Percentiles rank a stretch among this genome's conserved stretches.
Conservation (phyloP, 2,329 filamentous ascomycete genomes). For the Cladosporium cucumerinum region DNA sequence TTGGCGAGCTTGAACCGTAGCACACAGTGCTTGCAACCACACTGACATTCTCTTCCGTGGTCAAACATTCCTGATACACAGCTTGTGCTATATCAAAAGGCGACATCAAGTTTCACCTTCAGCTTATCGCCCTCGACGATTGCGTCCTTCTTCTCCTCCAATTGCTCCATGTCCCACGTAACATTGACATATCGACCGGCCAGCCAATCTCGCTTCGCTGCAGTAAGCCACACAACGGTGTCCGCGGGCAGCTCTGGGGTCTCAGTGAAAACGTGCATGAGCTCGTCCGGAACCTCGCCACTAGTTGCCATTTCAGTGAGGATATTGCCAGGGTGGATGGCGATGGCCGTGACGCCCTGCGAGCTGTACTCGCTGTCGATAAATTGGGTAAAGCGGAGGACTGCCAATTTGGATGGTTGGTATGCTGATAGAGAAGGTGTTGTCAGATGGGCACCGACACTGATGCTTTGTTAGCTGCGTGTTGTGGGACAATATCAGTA, state of each 20-base stretch:
- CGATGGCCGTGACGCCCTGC: slow-evolving; percentile 43
- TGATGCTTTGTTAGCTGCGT: slow-evolving; percentile 36
- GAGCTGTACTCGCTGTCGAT: slow-evolving; percentile 50
- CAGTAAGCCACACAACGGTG: slow-evolving; percentile 32
- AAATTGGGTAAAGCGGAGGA: slow-evolving; percentile 50
- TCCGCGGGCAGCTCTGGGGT: slow-evolving; percentile 32
- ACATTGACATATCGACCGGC: slow-evolving; percentile 36
- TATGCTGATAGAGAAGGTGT: slow-evolving; percentile 48
- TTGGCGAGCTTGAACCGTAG: background rate
- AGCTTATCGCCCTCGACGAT: slow-evolving; percentile 35
- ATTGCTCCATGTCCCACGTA: slow-evolving; percentile 41
- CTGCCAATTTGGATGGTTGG: slow-evolving; percentile 51
- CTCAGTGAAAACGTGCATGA: slow-evolving; percentile 28
- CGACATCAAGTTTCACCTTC: slow-evolving; percentile 28
- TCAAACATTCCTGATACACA: background rate
- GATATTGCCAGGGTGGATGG: slow-evolving; percentile 40
- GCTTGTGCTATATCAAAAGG: background rate
- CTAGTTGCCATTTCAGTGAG: slow-evolving; percentile 31
- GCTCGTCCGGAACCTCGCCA: slow-evolving; percentile 33
- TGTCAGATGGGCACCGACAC: slow-evolving; percentile 42
- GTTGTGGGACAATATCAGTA: slow-evolving; percentile 22
- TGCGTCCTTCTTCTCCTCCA: slow-evolving; percentile 32
- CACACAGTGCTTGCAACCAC: background rate
- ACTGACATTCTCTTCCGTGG: background rate
- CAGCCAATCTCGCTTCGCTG: slow-evolving; percentile 37